These are phyloP conservation scores for Colletotrichum tofieldiae DNA, from an alignment of 2,329 filamentous ascomycete genomes.

Conservation along the genomic window DNA sequence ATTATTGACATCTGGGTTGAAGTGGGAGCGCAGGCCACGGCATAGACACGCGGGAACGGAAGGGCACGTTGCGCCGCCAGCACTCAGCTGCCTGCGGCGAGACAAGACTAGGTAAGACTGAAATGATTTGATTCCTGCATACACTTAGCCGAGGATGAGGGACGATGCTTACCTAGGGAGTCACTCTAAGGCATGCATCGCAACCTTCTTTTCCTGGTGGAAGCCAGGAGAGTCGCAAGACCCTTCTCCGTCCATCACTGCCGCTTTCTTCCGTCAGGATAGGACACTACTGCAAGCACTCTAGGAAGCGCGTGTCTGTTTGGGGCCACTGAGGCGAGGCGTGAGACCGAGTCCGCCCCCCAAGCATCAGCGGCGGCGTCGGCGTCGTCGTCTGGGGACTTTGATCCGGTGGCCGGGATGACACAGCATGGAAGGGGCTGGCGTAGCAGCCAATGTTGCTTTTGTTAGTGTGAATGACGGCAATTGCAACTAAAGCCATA, in stretches of 20 bases:
- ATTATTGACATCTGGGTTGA: background rate
- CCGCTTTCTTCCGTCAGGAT: conserved; percentile 21
- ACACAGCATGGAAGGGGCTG: conserved; percentile 1
- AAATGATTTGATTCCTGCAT: background rate
- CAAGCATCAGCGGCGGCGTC: conserved; percentile 14
- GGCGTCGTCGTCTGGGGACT: conserved; percentile 16
- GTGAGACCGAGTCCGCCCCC: conserved; percentile 19
- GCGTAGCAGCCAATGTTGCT: background rate
- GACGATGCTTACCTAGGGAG: background rate
- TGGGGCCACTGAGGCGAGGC: conserved; percentile 28
- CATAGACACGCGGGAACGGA: background rate
- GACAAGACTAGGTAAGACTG: background rate
- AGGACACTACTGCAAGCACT: conserved; percentile 39
- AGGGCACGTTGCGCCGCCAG: conserved; percentile 24
- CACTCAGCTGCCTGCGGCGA: conserved; percentile 21
- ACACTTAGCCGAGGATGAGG: background rate
- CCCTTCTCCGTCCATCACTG: conserved; percentile 17
- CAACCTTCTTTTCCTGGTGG: background rate
- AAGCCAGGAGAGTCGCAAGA: background rate
- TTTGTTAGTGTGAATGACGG: background rate
- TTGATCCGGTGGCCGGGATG: background rate
- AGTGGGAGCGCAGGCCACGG: conserved; percentile 11
- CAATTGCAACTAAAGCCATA: background rate
- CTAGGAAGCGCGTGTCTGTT: conserved; percentile 21
- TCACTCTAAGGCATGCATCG: background rate